phyloP scores from a whole-genome alignment of 169 alveolate species.

The Cryptosporidium xiaoi region DNA sequence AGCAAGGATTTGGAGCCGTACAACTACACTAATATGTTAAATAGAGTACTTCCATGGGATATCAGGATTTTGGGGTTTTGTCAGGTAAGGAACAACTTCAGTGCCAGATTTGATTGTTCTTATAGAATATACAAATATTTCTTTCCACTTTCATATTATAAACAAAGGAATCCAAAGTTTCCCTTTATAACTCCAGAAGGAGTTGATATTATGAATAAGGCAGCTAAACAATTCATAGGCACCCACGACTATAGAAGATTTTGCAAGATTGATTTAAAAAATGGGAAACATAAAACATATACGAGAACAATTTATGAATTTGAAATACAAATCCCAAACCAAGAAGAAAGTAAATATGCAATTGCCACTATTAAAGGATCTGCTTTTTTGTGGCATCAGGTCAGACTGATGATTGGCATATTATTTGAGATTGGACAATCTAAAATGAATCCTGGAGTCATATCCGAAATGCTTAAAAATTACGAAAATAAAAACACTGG shows the following conservation, averaged over 20 bases:
- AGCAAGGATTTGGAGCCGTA: conserved; percentile 63
- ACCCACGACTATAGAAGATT: conserved; percentile 89
- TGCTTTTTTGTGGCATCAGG: conserved; percentile 88
- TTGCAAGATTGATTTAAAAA: conserved; percentile 87
- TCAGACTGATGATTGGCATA: conserved; percentile 85
- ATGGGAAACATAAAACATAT: conserved; percentile 67
- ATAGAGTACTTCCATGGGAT: conserved; percentile 86
- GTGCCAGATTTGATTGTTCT: conserved; percentile 90
- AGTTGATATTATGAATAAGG: conserved; percentile 64
- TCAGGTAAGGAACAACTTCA: conserved; percentile 84
- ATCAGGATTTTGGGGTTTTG: conserved; percentile 83
- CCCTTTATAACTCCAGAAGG: conserved; percentile 19
- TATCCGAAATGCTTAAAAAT: conserved; percentile 79
- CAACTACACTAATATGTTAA: conserved; percentile 81
- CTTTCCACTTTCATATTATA: conserved; percentile 82
- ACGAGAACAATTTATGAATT: conserved; percentile 57
- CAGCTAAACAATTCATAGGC: conserved; percentile 84
- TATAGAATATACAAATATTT: conserved; percentile 89
- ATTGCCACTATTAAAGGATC: conserved; percentile 82
- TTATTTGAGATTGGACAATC: conserved; percentile 84
- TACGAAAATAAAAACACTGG: conserved; percentile 71
- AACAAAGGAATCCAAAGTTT: conserved; percentile 76
- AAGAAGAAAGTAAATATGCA: conserved; percentile 15
- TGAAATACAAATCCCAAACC: conserved; percentile 8
- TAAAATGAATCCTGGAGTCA: conserved; percentile 79